These are phyloP conservation scores for Claviceps pazoutovae DNA, from an alignment of 2,329 filamentous ascomycete genomes.

Conservation along the genomic window DNA sequence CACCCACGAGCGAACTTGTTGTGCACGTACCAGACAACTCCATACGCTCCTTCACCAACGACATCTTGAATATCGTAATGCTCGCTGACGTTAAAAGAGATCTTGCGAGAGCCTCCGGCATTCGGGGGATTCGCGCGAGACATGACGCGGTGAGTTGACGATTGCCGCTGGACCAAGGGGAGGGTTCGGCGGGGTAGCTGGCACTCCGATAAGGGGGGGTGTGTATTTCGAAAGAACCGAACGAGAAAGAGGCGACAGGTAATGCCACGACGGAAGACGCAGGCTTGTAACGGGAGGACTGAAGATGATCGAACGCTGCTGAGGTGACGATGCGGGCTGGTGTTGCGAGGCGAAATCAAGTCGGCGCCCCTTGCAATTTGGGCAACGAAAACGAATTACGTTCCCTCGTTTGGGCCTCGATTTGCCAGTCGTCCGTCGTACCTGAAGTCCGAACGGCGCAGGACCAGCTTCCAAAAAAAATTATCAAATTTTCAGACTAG, in stretches of 20 bases:
- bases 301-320: not conserved
- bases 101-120: constrained; percentile 65
- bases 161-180: not conserved
- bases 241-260: not conserved
- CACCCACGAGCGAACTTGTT: not conserved
- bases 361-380: constrained; percentile 2
- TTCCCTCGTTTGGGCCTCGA: constrained; percentile 6
- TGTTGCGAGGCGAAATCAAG: constrained; percentile 1
- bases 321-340: constrained; percentile 1
- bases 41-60: constrained; percentile 94
- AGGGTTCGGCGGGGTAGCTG: constrained; percentile 1
- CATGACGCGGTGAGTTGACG: constrained; percentile 26
- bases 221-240: not conserved
- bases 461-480: not conserved
- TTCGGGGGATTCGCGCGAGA: constrained; percentile 43
- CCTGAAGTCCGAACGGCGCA: not conserved
- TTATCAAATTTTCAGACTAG: not conserved
- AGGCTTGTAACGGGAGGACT: not conserved
- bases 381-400: constrained; percentile 2
- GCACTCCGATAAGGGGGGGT: not conserved
- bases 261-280: not conserved
- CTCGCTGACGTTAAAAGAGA: constrained; percentile 98
- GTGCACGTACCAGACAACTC: constrained; percentile 72
- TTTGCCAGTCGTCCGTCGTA: not conserved
- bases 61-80: constrained; percentile 99